Conservation (phyloP, 148 eudicot species). For the Camellia sinensis region DNA sequence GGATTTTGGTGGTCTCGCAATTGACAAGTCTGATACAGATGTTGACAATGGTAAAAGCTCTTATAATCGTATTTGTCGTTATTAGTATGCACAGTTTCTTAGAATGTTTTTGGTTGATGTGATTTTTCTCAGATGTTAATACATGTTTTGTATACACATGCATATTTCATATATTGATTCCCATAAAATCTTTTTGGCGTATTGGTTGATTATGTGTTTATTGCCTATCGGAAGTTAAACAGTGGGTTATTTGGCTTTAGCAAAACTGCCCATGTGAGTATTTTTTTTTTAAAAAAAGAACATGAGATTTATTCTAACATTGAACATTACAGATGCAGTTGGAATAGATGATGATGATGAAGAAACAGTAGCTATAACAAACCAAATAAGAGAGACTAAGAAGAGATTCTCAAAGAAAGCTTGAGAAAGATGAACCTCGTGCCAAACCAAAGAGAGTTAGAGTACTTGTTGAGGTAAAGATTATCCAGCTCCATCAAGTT, state of each 20-base stretch:
- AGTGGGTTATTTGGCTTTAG: not conserved
- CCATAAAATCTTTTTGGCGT: not conserved
- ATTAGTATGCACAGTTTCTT: not conserved
- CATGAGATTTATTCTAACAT: not conserved
- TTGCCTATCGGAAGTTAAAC: not conserved
- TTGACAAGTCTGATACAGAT: slow-evolving; percentile 22
- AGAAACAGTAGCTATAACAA: slow-evolving; percentile 19
- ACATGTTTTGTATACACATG: not conserved
- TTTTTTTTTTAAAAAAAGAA: too few relatives aligned
- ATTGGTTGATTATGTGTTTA: not conserved
- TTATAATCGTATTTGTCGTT: not conserved
- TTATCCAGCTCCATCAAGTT: too few relatives aligned
- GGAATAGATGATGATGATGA: slow-evolving; percentile 51
- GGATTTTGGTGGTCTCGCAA: slow-evolving; percentile 53
- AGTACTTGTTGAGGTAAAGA: slow-evolving; percentile 77
- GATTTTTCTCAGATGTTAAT: not conserved
- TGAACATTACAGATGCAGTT: slow-evolving; percentile 17
- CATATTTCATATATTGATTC: not conserved
- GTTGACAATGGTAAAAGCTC: slow-evolving; percentile 26
- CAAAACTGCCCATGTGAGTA: not conserved
- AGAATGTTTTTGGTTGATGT: not conserved
- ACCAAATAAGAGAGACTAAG: too few relatives aligned
- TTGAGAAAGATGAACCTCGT: slow-evolving; percentile 38
- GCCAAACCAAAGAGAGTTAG: slow-evolving; percentile 56
- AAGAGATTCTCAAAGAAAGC: slow-evolving; percentile 28